Evolutionary conservation across 2,329 filamentous ascomycete genomes (phyloP).

Genomic region (Phialophora chinensis): DNA sequence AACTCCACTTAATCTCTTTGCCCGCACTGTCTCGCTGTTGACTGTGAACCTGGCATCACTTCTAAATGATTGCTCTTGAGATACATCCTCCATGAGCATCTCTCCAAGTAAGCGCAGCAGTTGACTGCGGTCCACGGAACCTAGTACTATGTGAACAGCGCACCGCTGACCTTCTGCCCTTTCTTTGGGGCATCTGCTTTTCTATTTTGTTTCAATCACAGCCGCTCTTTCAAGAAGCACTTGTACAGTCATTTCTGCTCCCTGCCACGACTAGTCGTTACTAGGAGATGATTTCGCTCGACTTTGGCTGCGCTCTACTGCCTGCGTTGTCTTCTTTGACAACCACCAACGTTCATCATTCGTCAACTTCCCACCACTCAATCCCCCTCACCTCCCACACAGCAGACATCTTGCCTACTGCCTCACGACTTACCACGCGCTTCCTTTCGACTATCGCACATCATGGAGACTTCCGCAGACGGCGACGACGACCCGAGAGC

Average conservation of each 20-base stretch:
- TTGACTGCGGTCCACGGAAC: background rate
- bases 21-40: background rate
- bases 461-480: slow-evolving; percentile 27
- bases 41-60: background rate
- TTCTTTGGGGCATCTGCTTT: background rate
- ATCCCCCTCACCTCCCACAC: background rate
- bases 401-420: background rate
- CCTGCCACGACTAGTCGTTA: background rate
- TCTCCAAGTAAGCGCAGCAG: background rate
- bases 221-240: background rate
- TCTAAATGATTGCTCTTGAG: background rate
- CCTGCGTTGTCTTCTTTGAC: background rate
- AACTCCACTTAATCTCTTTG: background rate
- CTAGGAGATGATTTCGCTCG: background rate
- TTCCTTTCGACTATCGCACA: background rate
- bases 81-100: background rate
- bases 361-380: background rate
- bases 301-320: slow-evolving; percentile 1
- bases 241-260: background rate
- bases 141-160: background rate
- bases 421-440: background rate
- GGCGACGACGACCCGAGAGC: slow-evolving; percentile 69
- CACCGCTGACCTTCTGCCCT: background rate
- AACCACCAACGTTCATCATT: background rate
- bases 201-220: background rate